Conservation (phyloP, 805 yeast species). For the Myxozyma vanderwaltii region DNA sequence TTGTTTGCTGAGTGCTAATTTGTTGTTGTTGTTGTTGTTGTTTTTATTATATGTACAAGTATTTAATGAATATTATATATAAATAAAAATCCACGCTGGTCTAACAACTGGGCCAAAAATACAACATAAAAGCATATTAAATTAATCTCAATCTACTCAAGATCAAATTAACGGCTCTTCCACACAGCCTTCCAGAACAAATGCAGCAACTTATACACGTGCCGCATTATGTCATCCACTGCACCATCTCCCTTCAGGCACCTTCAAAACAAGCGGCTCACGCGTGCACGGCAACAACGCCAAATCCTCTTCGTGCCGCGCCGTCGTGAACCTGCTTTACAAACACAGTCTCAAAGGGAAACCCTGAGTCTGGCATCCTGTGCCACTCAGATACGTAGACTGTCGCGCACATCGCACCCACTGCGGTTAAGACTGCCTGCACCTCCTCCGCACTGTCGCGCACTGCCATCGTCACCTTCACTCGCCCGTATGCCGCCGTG, state of each 20-base stretch:
- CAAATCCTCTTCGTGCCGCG: neutral
- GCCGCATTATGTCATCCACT: slow-evolving; percentile 5
- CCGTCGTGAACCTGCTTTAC: slow-evolving; percentile 1
- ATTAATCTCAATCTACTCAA: too few relatives aligned
- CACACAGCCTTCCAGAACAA: neutral
- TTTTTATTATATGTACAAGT: too few relatives aligned
- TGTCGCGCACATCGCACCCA: neutral
- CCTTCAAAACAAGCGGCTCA: neutral
- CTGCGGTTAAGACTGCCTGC: neutral
- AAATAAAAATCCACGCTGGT: too few relatives aligned
- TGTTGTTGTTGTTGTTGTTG: too few relatives aligned
- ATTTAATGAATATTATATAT: too few relatives aligned
- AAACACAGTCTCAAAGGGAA: neutral
- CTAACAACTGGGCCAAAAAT: too few relatives aligned
- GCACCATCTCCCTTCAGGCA: neutral
- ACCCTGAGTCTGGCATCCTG: neutral
- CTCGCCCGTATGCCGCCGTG: neutral
- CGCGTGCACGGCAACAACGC: neutral
- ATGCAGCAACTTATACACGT: neutral
- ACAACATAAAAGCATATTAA: too few relatives aligned
- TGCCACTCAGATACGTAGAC: neutral
- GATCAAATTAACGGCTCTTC: too few relatives aligned
- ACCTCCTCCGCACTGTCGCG: slow-evolving; percentile 2
- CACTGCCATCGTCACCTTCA: neutral
- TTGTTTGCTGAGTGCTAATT: too few relatives aligned